phyloP scores from a whole-genome alignment of 768 basidiomycete species.

The Daedaleopsis sinensis region DNA sequence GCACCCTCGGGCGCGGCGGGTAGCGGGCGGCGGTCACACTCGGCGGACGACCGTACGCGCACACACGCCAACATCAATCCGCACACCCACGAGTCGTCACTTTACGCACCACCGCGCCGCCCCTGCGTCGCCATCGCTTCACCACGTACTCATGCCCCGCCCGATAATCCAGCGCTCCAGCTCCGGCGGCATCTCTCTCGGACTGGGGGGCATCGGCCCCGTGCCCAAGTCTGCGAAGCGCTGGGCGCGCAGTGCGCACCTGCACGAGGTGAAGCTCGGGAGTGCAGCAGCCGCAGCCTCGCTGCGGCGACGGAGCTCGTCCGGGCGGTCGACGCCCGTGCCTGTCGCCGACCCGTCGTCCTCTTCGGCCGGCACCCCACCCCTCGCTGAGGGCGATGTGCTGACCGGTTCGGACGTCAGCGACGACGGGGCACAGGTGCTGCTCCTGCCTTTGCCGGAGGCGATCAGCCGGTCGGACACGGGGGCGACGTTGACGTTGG shows the following conservation, averaged over 20 bases:
- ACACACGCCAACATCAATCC: constrained; percentile 26
- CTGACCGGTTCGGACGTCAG: neutral
- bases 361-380: neutral
- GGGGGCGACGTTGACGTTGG: constrained; percentile 7
- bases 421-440: neutral
- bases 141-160: constrained; percentile 28
- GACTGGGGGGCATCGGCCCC: constrained; percentile 35
- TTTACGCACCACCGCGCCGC: constrained; percentile 18
- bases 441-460: constrained; percentile 7
- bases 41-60: constrained; percentile 13
- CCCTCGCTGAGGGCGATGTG: neutral
- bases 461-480: neutral
- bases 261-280: constrained; percentile 57
- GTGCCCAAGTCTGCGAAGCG: constrained; percentile 52
- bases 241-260: constrained; percentile 68
- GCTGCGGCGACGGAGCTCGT: neutral
- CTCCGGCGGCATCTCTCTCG: constrained; percentile 34
- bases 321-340: neutral
- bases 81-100: constrained; percentile 21
- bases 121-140: constrained; percentile 34
- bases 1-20: constrained; percentile 2
- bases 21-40: constrained; percentile 8
- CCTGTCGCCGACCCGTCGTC: neutral
- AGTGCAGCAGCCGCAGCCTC: neutral
- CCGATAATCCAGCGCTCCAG: constrained; percentile 47